A percentile compares a stretch with the other conserved stretches of the same genome.
Conservation (phyloP, 352 stramenopile genomes). For the Phytophthora pistaciae region DNA sequence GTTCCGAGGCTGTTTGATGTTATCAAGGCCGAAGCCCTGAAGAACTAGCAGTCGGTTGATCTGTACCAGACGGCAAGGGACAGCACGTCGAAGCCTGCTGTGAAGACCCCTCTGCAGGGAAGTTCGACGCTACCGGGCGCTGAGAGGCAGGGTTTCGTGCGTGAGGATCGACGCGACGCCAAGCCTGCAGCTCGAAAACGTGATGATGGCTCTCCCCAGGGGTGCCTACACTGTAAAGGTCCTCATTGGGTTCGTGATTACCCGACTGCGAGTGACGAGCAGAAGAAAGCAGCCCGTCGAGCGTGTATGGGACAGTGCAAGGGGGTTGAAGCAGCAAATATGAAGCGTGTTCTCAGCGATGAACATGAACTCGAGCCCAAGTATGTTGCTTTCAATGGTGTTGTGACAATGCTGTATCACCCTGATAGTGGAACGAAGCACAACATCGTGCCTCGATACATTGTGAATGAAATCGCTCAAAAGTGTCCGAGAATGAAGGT, state of each 20-base stretch:
- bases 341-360: slow-evolving; percentile 1
- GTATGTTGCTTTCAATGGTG: slow-evolving; percentile 9
- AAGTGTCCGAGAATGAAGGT: neutral
- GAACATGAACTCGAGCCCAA: neutral
- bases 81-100: neutral
- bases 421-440: neutral
- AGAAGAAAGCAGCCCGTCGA: slow-evolving; percentile 2
- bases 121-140: neutral
- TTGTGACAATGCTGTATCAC: slow-evolving; percentile 9
- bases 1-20: no score
- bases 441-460: slow-evolving; percentile 1
- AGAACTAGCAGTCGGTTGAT: no score
- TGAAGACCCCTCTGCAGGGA: neutral
- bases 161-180: neutral
- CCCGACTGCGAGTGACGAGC: neutral
- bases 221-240: neutral
- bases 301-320: slow-evolving; percentile 3
- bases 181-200: neutral
- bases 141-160: neutral
- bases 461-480: slow-evolving; percentile 1
- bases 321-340: slow-evolving; percentile 1
- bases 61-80: no score
- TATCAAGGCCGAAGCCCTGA: no score
- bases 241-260: slow-evolving; percentile 7
- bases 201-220: neutral